A percentile compares a stretch with the other conserved stretches of the same genome.
Conservation (phyloP, 148 eudicot genomes). For the Arctostaphylos glauca region DNA sequence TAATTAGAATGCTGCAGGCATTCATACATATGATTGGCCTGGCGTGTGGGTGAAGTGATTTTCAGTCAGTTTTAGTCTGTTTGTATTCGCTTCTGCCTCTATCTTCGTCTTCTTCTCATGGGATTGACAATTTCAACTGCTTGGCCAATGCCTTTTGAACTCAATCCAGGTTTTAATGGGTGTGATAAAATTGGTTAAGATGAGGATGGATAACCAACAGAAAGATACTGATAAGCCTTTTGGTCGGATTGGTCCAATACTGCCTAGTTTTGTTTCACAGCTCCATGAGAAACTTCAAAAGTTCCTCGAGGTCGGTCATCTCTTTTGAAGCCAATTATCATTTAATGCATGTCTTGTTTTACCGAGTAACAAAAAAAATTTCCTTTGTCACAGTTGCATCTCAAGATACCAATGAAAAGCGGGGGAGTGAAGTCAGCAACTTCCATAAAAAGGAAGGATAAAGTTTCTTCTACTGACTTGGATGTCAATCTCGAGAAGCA, state of each 20-base stretch:
- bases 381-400: slow-evolving; percentile 44
- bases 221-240: slow-evolving; percentile 25
- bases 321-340: not conserved
- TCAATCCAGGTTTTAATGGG: slow-evolving; percentile 40
- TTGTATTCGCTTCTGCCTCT: not conserved
- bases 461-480: slow-evolving; percentile 35
- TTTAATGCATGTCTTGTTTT: not conserved
- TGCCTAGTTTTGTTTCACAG: slow-evolving; percentile 42
- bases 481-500: slow-evolving; percentile 67
- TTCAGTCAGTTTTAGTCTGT: not conserved
- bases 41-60: not conserved
- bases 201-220: slow-evolving; percentile 18
- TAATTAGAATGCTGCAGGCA: not conserved
- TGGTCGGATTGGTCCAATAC: slow-evolving; percentile 35
- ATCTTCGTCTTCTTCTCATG: not conserved
- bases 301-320: slow-evolving; percentile 47
- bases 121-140: not conserved
- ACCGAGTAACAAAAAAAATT: not conserved
- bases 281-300: slow-evolving; percentile 51
- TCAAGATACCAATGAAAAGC: slow-evolving; percentile 29
- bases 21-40: not conserved
- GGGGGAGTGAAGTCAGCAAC: slow-evolving; percentile 21
- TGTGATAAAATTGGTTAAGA: slow-evolving; percentile 32
- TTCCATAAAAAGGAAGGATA: slow-evolving; percentile 30
- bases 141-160: not conserved